Conservation (phyloP, 2,329 filamentous ascomycete species). For the Colletotrichum cordylinicola region DNA sequence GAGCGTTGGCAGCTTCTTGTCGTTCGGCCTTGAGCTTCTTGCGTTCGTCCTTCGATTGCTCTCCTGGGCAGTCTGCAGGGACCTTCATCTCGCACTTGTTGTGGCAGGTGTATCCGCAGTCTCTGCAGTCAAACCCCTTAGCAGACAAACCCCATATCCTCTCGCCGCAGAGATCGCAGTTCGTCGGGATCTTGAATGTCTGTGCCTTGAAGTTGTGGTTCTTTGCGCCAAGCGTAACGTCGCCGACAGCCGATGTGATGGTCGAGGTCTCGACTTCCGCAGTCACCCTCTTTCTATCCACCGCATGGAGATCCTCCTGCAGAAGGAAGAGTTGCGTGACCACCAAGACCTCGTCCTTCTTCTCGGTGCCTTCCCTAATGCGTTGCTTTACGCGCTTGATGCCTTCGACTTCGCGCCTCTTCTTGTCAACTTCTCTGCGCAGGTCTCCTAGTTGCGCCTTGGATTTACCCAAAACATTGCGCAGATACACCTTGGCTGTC, state of each 20-base stretch:
- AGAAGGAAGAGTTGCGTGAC: constrained; percentile 83
- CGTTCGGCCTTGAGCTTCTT: constrained; percentile 91
- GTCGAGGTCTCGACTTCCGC: constrained; percentile 93
- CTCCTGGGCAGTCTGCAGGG: constrained; percentile 91
- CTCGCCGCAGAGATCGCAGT: constrained; percentile 96
- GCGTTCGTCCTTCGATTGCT: constrained; percentile 91
- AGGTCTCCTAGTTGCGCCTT: constrained; percentile 84
- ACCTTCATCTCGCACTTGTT: constrained; percentile 99
- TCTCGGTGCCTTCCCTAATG: constrained; percentile 83
- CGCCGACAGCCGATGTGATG: constrained; percentile 89
- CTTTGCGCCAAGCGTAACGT: constrained; percentile 89
- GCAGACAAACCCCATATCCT: constrained; percentile 96
- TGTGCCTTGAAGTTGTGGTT: constrained; percentile 99
- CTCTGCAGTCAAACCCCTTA: constrained; percentile 94
- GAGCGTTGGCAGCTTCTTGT: constrained; percentile 76
- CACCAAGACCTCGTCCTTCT: constrained; percentile 86
- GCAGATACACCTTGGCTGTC: constrained; percentile 84
- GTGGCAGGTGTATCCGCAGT: constrained; percentile 98
- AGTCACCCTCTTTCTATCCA: constrained; percentile 83
- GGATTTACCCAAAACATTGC: constrained; percentile 90
- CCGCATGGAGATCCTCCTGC: constrained; percentile 84
- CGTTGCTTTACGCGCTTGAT: constrained; percentile 76
- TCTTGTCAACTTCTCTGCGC: constrained; percentile 83
- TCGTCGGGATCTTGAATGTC: constrained; percentile 98
- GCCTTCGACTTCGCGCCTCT: constrained; percentile 82